Evolutionary conservation across 257 asterid species (phyloP).

Genomic region (Solanum clarkiae): DNA sequence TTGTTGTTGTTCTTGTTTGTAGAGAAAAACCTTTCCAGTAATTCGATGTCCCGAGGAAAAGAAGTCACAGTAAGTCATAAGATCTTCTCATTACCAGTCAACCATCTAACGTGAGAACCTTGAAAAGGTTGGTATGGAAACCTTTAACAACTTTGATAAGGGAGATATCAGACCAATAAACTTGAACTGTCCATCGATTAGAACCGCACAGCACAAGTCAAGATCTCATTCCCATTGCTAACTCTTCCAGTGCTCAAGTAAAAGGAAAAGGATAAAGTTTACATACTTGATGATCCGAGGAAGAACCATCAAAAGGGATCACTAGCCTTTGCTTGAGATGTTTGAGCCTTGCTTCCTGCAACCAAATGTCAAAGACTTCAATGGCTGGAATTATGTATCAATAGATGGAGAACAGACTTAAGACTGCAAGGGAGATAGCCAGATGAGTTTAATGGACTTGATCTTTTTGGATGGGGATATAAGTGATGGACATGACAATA

Average conservation of each 20-base stretch:
- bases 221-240: background rate
- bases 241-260: background rate
- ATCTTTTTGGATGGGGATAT: background rate
- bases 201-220: background rate
- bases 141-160: background rate
- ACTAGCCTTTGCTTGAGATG: constrained; percentile 63
- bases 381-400: background rate
- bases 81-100: background rate
- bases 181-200: background rate
- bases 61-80: background rate
- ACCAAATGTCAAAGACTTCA: constrained; percentile 14
- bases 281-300: constrained; percentile 75
- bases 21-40: background rate
- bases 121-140: background rate
- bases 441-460: background rate
- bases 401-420: background rate
- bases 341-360: constrained; percentile 78
- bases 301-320: constrained; percentile 76
- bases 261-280: background rate
- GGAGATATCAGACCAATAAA: background rate
- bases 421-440: background rate
- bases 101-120: background rate
- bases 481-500: background rate
- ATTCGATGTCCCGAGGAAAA: background rate
- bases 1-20: no score